A percentile compares a stretch with the other conserved stretches of the same genome.
These are phyloP conservation scores for Metarhizium humberi DNA, from an alignment of 2,329 filamentous ascomycete species.

Conservation along the genomic window DNA sequence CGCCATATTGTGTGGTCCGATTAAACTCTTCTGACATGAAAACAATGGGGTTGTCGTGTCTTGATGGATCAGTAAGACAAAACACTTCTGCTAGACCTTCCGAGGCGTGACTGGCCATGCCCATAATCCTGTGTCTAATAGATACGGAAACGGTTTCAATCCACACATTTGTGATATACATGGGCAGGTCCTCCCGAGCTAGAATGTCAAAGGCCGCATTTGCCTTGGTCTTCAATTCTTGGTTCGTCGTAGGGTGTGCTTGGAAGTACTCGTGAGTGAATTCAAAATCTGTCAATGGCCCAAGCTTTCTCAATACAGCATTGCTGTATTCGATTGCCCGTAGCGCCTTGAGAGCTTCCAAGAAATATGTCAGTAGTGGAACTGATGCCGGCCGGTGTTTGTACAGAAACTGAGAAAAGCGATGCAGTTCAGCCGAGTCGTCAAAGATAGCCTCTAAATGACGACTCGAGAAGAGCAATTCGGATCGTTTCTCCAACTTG, in stretches of 20 bases:
- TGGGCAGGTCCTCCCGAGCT: slow-evolving; percentile 58
- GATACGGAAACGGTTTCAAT: slow-evolving; percentile 58
- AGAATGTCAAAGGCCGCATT: slow-evolving; percentile 53
- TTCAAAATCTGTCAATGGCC: slow-evolving; percentile 6
- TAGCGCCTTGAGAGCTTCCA: slow-evolving; percentile 61
- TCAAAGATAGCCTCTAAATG: slow-evolving; percentile 58
- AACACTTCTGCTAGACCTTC: slow-evolving; percentile 69
- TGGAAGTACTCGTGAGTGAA: slow-evolving; percentile 8
- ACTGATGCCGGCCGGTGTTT: slow-evolving; percentile 51
- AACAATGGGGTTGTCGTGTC: slow-evolving; percentile 64
- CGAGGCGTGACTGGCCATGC: slow-evolving; percentile 57
- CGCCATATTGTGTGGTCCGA: slow-evolving; percentile 58
- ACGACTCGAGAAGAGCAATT: slow-evolving; percentile 55
- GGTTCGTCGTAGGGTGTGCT: slow-evolving; percentile 38
- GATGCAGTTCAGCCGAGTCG: slow-evolving; percentile 51
- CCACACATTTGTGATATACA: slow-evolving; percentile 61
- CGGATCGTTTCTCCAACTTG: slow-evolving; percentile 53
- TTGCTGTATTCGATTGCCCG: slow-evolving; percentile 65
- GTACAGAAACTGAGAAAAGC: slow-evolving; percentile 59
- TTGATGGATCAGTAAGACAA: slow-evolving; percentile 63
- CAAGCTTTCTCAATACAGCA: slow-evolving; percentile 31
- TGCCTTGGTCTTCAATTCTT: slow-evolving; percentile 51
- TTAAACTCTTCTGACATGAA: slow-evolving; percentile 71
- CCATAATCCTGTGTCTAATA: slow-evolving; percentile 57
- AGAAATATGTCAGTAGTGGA: slow-evolving; percentile 59